phyloP scores from a whole-genome alignment of 2,329 filamentous ascomycete genomes.

The Alternaria sp. region DNA sequence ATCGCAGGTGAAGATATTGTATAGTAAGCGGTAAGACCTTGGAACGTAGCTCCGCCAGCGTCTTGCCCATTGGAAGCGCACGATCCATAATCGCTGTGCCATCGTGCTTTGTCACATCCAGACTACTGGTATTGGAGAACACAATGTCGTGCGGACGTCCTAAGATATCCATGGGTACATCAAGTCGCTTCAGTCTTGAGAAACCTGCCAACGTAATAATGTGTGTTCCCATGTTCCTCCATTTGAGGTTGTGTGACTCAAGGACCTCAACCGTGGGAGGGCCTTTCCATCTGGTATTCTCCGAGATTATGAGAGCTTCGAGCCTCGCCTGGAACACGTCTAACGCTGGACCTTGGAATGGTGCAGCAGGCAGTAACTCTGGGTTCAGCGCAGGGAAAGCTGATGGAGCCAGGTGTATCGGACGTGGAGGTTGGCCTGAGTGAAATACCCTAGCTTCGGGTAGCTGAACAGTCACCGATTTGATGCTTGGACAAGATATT shows the following conservation, averaged over 20 bases:
- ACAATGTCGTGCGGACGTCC: constrained; percentile 10
- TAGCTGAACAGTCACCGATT: constrained; percentile 19
- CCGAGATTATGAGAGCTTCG: constrained; percentile 20
- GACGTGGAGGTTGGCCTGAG: background rate
- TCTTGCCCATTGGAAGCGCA: background rate
- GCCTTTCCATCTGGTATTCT: constrained; percentile 19
- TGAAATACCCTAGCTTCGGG: constrained; percentile 8
- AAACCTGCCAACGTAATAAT: constrained; percentile 19
- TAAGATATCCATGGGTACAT: constrained; percentile 18
- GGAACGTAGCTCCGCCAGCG: background rate
- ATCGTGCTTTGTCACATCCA: background rate
- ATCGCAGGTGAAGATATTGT: constrained; percentile 12
- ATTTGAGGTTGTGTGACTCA: constrained; percentile 8
- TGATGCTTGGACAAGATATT: constrained; percentile 22
- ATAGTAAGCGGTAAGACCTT: constrained; percentile 19
- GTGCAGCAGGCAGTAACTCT: constrained; percentile 5
- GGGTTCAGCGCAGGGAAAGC: constrained; percentile 3
- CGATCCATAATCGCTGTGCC: background rate
- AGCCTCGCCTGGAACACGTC: constrained; percentile 15
- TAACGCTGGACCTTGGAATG: constrained; percentile 17
- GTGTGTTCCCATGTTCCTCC: constrained; percentile 21
- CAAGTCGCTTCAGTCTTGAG: constrained; percentile 13
- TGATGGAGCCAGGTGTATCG: background rate
- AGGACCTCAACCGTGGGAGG: constrained; percentile 17
- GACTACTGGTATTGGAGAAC: constrained; percentile 2